Conservation (phyloP, 331 rosid species). For the Ulmus americana region DNA sequence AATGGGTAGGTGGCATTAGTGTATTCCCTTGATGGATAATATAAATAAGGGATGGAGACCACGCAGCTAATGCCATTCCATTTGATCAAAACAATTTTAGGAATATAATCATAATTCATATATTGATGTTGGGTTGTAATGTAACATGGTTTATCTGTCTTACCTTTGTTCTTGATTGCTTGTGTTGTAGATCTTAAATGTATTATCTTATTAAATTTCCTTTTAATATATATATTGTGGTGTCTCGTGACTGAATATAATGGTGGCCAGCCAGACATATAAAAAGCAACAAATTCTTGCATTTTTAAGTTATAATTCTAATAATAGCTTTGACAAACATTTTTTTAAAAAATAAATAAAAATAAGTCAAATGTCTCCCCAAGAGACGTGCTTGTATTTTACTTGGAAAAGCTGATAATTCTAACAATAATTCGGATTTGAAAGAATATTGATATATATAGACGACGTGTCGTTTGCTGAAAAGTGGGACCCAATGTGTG, state of each 20-base stretch:
- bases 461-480: background rate
- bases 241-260: background rate
- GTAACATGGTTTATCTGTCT: constrained; percentile 6
- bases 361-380: no score
- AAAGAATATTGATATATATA: background rate
- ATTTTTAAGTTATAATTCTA: no score
- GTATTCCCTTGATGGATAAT: constrained; percentile 1
- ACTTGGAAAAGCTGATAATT: no score
- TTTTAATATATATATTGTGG: background rate
- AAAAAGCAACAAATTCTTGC: no score
- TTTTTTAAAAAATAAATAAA: no score
- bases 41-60: constrained; percentile 15
- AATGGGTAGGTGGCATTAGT: constrained; percentile 10
- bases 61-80: constrained; percentile 11
- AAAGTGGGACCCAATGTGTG: background rate
- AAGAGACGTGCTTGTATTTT: no score
- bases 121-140: constrained; percentile 1
- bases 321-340: no score
- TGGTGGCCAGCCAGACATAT: background rate
- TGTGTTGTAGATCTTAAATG: background rate
- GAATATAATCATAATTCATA: background rate
- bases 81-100: background rate
- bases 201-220: background rate
- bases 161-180: constrained; percentile 1
- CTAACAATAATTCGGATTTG: no score